Percentiles rank a stretch among this genome's conserved stretches.
Conservation (phyloP, 2,329 filamentous ascomycete species). For the Xylariaceae sp. region DNA sequence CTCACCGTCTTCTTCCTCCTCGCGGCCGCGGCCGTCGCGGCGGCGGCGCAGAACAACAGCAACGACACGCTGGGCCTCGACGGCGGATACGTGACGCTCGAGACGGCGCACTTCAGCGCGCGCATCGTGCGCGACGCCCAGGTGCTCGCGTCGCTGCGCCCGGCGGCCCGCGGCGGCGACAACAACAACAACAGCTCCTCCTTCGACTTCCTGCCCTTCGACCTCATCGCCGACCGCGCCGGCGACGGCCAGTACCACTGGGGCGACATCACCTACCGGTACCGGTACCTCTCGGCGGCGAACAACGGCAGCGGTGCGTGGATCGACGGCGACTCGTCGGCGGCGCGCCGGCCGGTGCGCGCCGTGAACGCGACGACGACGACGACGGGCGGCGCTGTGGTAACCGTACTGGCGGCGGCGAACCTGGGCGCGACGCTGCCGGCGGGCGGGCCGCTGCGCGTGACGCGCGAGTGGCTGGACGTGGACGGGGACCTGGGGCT, state of each 20-base stretch:
- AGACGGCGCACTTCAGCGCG: constrained; percentile 33
- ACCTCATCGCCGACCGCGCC: constrained; percentile 38
- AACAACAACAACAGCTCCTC: too few species aligned
- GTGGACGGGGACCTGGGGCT: constrained; percentile 42
- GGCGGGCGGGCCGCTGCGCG: constrained; percentile 29
- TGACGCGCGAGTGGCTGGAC: constrained; percentile 46
- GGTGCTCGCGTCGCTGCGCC: constrained; percentile 39
- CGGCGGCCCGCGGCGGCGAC: constrained; percentile 24
- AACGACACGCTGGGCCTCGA: constrained; percentile 30
- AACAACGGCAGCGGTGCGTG: constrained; percentile 27
- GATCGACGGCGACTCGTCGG: constrained; percentile 39
- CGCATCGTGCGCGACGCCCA: constrained; percentile 37
- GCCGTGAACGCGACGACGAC: constrained; percentile 13
- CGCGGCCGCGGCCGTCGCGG: too few species aligned
- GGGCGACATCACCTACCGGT: constrained; percentile 50
- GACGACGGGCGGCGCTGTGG: too few species aligned
- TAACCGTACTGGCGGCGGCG: constrained; percentile 26
- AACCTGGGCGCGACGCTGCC: constrained; percentile 36
- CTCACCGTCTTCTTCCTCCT: too few species aligned
- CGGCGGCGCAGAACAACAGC: too few species aligned
- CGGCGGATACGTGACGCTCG: constrained; percentile 32
- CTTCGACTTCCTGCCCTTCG: constrained; percentile 50
- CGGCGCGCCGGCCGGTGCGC: constrained; percentile 29
- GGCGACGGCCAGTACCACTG: constrained; percentile 49
- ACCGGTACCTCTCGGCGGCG: constrained; percentile 31